Percentiles rank a stretch among this genome's conserved stretches.
Evolutionary conservation across 163 green algal genomes (phyloP).

Genomic region (Trebouxiophyceae sp.): DNA sequence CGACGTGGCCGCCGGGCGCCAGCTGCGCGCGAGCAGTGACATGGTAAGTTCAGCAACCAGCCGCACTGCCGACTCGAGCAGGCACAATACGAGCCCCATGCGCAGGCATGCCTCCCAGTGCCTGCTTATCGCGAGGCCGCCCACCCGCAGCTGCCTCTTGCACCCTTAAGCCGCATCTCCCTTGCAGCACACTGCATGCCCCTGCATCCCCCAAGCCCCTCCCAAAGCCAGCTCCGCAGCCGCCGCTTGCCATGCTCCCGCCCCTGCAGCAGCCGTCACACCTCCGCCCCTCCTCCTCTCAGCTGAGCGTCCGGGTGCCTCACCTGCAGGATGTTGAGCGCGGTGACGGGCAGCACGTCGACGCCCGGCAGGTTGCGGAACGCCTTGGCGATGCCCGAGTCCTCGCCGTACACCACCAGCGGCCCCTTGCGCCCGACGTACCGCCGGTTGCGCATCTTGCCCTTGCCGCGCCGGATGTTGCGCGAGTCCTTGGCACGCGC

Average conservation of each 20-base stretch:
- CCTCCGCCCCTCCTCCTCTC: too few species aligned
- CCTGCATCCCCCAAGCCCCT: too few species aligned
- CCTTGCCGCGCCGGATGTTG: slow-evolving; percentile 76
- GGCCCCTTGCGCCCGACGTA: slow-evolving; percentile 91
- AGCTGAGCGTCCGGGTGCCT: too few species aligned
- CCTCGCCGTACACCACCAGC: slow-evolving; percentile 86
- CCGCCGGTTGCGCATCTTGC: slow-evolving; percentile 96
- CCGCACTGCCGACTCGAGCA: slow-evolving; percentile 88
- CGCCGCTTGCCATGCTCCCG: too few species aligned
- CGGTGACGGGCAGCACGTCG: slow-evolving; percentile 75
- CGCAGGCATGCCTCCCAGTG: background rate
- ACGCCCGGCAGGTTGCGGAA: slow-evolving; percentile 98
- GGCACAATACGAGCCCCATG: slow-evolving; percentile 10
- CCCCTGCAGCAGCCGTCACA: too few species aligned
- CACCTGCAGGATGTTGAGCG: slow-evolving; percentile 90
- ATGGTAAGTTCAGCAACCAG: slow-evolving; percentile 89
- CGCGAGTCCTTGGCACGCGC: slow-evolving; percentile 74
- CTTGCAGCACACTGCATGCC: too few species aligned
- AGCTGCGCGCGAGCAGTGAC: slow-evolving; percentile 75
- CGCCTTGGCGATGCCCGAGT: slow-evolving; percentile 80
- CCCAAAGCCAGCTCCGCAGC: too few species aligned
- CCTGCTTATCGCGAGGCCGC: too few species aligned
- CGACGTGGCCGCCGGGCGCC: slow-evolving; percentile 94
- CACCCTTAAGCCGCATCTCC: too few species aligned
- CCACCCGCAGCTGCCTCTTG: too few species aligned